Evolutionary conservation across 768 basidiomycete genomes (phyloP).

Genomic region (Amanita pallidorosea): DNA sequence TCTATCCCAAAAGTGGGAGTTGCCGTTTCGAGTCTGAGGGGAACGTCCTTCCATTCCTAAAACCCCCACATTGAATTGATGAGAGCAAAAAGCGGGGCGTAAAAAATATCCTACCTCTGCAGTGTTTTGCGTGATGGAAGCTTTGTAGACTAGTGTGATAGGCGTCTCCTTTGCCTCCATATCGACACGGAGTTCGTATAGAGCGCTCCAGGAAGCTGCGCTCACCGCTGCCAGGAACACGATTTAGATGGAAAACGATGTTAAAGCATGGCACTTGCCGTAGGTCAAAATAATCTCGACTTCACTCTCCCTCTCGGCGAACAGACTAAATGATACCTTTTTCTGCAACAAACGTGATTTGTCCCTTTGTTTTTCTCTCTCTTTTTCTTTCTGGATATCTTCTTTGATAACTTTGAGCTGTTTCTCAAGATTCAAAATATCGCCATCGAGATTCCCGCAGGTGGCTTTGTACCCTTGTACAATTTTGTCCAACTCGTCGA

Average conservation of each 20-base stretch:
- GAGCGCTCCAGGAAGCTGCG: no score
- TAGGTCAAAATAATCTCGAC: conserved; percentile 28
- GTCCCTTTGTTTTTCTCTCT: no score
- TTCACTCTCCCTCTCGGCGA: conserved; percentile 24
- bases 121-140: conserved; percentile 24
- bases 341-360: conserved; percentile 14
- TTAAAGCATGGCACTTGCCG: conserved; percentile 18
- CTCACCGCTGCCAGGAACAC: conserved; percentile 11
- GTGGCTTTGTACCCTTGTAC: no score
- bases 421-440: no score
- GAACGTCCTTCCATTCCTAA: conserved; percentile 27
- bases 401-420: no score
- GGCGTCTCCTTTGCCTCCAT: no score
- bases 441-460: no score
- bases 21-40: no score
- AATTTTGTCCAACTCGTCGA: no score
- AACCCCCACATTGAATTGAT: background rate
- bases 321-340: conserved; percentile 23
- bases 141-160: conserved; percentile 27
- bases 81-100: background rate
- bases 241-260: conserved; percentile 6
- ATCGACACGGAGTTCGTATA: no score
- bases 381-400: no score
- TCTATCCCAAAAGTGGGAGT: no score
- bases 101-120: conserved; percentile 24